Percentiles rank a stretch among this genome's conserved stretches.
Conservation (phyloP, 2,329 filamentous ascomycete species). For the Hortaea sp. region DNA sequence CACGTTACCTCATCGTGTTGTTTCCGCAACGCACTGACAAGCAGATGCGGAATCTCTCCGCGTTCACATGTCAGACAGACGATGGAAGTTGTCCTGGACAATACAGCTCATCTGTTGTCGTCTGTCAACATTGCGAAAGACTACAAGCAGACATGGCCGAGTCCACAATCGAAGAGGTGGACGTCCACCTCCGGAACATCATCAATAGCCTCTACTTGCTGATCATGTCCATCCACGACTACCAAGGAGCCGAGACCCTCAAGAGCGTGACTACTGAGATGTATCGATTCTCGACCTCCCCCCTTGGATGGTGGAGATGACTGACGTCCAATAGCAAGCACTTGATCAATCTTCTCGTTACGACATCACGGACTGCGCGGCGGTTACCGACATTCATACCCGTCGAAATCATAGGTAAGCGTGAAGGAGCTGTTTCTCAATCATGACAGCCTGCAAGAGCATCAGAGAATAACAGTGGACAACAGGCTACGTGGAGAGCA, state of each 20-base stretch:
- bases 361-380: slow-evolving; percentile 41
- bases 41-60: too few relatives aligned
- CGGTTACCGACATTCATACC: slow-evolving; percentile 45
- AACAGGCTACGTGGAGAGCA: slow-evolving; percentile 47
- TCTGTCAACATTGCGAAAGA: too few relatives aligned
- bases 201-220: slow-evolving; percentile 53
- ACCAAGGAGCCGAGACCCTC: slow-evolving; percentile 47
- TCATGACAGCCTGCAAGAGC: not conserved
- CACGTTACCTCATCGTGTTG: too few relatives aligned
- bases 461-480: not conserved
- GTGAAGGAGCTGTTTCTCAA: slow-evolving; percentile 18
- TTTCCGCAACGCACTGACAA: too few relatives aligned
- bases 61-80: too few relatives aligned
- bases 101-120: too few relatives aligned
- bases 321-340: slow-evolving; percentile 28
- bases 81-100: too few relatives aligned
- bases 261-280: slow-evolving; percentile 49
- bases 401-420: slow-evolving; percentile 45
- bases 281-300: slow-evolving; percentile 25
- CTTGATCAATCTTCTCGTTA: slow-evolving; percentile 44
- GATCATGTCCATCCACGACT: slow-evolving; percentile 49
- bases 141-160: not conserved
- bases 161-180: not conserved
- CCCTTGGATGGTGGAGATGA: not conserved
- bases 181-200: slow-evolving; percentile 47